Evolutionary conservation across 148 eudicot genomes (phyloP), one percentile per base, ranked within the genome.

Genomic region (Cornus controversa): DNA sequence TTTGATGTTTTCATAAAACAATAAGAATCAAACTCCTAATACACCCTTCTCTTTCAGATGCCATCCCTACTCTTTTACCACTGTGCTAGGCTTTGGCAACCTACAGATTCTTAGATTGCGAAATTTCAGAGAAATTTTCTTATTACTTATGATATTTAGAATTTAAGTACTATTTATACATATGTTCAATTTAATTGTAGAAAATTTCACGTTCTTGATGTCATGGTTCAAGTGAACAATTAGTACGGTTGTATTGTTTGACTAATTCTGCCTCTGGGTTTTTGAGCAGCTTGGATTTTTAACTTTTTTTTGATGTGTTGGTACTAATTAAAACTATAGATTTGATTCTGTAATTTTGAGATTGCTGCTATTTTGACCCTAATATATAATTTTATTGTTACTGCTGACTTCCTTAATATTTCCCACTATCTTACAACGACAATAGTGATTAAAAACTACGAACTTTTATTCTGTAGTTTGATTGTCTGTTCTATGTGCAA

Each of bases 391-490:
- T 50, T 47, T 45, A 37, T 66, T 45, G 64, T 31, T n/a, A 40
- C 20, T 65, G 50, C 78, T 66, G 42, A 27, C 23, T 66, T 29
- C 26, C 54, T 74, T n/a, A 63, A 53, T 69, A 31, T 68, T 22
- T 24, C 45, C 72, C 3, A 8, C 11, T 23, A 36, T 22, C 9
- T 36, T 18, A 20, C 50, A 37, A 69, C 22, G n/a, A 22, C 20
- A 20, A 20, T 60, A 20, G 6, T n/a, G 16, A 15, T 50, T 50
- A 50, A 5, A 50, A 13, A 13, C 2, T 16, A 11, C 2, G 2
- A 11, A 11, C 1, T 50, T 50, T 11, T 45, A 45, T 45, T 45
- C 13, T 16, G 26, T 62, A 40, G 70, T 23, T 8, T 36, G 8
- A 24, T 27, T 28, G n/a, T 7, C 47, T 11, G 22, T 50, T 68